Evolutionary conservation across 768 basidiomycete species (phyloP).

Genomic region (Mycena belliarum): DNA sequence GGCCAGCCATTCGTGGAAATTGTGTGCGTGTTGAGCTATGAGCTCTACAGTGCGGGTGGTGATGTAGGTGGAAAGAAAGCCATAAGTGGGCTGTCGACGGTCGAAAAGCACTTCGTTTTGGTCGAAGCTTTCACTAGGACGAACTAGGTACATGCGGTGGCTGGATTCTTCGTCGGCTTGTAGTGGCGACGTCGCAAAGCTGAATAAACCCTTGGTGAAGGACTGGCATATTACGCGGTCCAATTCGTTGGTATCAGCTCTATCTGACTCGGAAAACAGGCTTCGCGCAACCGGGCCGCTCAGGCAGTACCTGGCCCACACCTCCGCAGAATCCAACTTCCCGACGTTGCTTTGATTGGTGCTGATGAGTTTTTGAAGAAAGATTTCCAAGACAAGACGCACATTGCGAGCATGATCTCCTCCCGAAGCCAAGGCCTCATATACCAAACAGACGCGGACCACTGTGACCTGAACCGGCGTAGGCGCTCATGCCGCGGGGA

Average conservation of each 20-base stretch:
- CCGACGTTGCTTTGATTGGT: constrained; percentile 3
- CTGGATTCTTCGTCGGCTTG: background rate
- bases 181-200: background rate
- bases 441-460: background rate
- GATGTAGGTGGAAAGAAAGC: constrained; percentile 7
- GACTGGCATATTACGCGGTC: background rate
- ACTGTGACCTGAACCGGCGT: background rate
- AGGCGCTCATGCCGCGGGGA: background rate
- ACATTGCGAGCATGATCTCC: constrained; percentile 8
- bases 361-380: background rate
- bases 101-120: background rate
- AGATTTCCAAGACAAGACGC: background rate
- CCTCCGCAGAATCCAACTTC: background rate
- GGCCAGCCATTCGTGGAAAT: background rate
- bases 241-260: background rate
- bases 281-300: constrained; percentile 5
- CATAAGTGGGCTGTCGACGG: background rate
- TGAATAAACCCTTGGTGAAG: constrained; percentile 1
- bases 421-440: constrained; percentile 8
- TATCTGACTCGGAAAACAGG: background rate
- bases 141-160: constrained; percentile 4
- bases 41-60: constrained; percentile 1
- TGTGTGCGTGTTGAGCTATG: background rate
- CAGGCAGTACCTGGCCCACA: background rate
- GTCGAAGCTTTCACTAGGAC: constrained; percentile 1